Conservation (phyloP, 371 early-diverging fungal genomes). For the Gilbertella persicaria region DNA sequence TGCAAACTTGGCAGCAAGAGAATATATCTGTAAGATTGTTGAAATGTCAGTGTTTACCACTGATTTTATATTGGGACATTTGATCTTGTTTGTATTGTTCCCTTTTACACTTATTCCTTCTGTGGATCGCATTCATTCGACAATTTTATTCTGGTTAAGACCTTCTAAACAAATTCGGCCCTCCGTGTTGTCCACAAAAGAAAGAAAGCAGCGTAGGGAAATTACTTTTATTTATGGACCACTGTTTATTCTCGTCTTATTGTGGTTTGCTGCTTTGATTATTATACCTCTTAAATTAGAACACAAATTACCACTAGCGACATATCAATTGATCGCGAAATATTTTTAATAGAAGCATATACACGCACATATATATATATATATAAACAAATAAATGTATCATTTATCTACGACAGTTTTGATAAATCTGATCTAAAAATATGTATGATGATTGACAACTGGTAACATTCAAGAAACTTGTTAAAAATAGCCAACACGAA, state of each 20-base stretch:
- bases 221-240: slow-evolving; percentile 19
- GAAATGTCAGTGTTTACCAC: slow-evolving; percentile 85
- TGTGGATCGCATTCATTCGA: slow-evolving; percentile 78
- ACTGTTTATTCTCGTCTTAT: slow-evolving; percentile 19
- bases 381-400: too few relatives aligned
- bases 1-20: slow-evolving; percentile 60
- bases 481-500: too few relatives aligned
- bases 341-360: slow-evolving; percentile 20
- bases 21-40: slow-evolving; percentile 84
- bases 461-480: too few relatives aligned
- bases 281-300: slow-evolving; percentile 21
- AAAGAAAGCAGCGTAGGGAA: slow-evolving; percentile 15
- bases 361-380: too few relatives aligned
- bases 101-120: slow-evolving; percentile 74
- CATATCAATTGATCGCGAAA: slow-evolving; percentile 18
- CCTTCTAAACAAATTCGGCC: slow-evolving; percentile 43
- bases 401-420: too few relatives aligned
- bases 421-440: too few relatives aligned
- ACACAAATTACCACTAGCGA: slow-evolving; percentile 16
- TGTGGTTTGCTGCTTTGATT: slow-evolving; percentile 21
- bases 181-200: slow-evolving; percentile 29
- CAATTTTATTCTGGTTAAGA: slow-evolving; percentile 81
- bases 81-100: slow-evolving; percentile 72
- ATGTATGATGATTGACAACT: too few relatives aligned
- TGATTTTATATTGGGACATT: slow-evolving; percentile 80